These are phyloP conservation scores for Tuctoria greenei DNA, from an alignment of 176 grass and related monocot genomes.

Conservation along the genomic window DNA sequence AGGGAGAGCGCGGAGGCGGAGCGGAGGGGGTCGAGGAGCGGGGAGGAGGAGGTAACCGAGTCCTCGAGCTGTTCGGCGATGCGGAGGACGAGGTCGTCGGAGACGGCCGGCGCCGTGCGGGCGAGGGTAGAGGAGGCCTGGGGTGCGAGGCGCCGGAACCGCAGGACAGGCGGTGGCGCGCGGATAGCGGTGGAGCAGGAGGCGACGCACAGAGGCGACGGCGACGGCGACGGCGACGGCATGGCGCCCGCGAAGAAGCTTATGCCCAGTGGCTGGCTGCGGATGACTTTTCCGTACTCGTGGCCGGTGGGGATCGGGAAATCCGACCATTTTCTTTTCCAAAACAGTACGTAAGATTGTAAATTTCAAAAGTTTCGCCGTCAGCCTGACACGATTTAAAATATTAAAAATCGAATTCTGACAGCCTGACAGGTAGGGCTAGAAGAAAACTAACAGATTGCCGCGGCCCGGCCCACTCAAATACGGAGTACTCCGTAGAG, in stretches of 20 bases:
- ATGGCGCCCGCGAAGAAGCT: constrained; percentile 49
- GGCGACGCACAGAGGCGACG: constrained; percentile 38
- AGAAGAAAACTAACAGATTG: not conserved
- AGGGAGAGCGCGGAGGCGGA: constrained; percentile 61
- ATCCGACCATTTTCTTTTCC: no score
- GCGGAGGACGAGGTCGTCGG: constrained; percentile 51
- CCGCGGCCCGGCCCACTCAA: not conserved
- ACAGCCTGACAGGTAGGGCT: not conserved
- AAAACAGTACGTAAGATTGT: no score
- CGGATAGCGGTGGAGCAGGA: constrained; percentile 28
- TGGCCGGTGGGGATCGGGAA: not conserved
- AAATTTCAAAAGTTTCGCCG: no score
- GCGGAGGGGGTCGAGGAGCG: constrained; percentile 48
- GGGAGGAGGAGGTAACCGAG: constrained; percentile 35
- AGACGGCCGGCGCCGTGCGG: constrained; percentile 41
- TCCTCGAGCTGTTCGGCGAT: constrained; percentile 65
- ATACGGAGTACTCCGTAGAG: no score
- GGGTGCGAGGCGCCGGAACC: not conserved
- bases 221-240: constrained; percentile 44
- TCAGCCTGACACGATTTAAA: no score
- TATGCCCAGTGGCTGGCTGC: constrained; percentile 7
- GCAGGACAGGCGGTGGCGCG: not conserved
- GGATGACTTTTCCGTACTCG: not conserved
- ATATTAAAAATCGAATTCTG: no score
- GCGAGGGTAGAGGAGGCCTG: not conserved